Evolutionary conservation across 768 basidiomycete genomes (phyloP).

Genomic region (Lactifluus echinatus): DNA sequence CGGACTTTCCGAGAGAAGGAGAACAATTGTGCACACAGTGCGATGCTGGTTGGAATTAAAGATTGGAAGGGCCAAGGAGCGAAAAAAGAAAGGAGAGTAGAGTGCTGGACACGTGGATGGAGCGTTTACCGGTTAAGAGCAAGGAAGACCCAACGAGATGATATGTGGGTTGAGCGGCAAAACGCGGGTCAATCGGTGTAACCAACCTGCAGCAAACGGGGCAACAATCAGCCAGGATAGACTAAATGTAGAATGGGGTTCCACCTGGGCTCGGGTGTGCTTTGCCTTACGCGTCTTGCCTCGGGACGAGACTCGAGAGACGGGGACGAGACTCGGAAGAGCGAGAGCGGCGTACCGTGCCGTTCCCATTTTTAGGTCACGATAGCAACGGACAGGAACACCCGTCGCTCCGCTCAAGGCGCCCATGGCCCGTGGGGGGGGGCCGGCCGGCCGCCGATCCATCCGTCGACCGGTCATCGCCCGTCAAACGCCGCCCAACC

Average conservation of each 20-base stretch:
- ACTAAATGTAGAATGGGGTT: neutral
- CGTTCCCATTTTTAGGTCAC: neutral
- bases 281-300: neutral
- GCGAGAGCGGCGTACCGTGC: no score
- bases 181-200: neutral
- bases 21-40: slow-evolving; percentile 12
- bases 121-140: neutral
- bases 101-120: slow-evolving; percentile 9
- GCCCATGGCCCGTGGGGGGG: no score
- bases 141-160: neutral
- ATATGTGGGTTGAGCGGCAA: neutral
- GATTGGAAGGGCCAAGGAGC: slow-evolving; percentile 1
- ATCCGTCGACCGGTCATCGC: no score
- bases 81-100: slow-evolving; percentile 2
- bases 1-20: neutral
- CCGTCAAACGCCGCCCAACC: no score
- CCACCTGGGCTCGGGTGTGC: neutral
- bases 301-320: neutral
- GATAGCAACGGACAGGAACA: neutral
- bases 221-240: neutral
- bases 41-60: slow-evolving; percentile 1
- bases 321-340: neutral
- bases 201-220: neutral
- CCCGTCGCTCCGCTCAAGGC: no score
- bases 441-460: no score